Evolutionary conservation across 1,284 basidiomycete genomes (phyloP).

Genomic region (Moesziomyces parantarcticus): DNA sequence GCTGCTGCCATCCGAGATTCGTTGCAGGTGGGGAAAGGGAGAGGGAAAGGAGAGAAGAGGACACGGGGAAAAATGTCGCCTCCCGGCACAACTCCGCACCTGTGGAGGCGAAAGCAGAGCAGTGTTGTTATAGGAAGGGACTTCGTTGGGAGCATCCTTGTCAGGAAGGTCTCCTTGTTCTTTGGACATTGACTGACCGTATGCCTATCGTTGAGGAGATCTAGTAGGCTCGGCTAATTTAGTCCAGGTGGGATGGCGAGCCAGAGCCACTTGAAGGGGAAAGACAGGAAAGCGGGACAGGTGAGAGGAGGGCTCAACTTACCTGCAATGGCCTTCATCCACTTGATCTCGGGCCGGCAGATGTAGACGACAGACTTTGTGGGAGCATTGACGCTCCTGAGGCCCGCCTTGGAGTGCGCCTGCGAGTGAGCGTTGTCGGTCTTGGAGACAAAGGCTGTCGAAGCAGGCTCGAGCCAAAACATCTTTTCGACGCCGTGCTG

Average conservation of each 20-base stretch:
- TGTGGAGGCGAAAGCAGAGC: conserved; percentile 44
- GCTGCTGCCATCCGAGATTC: background rate
- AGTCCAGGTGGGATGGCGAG: conserved; percentile 26
- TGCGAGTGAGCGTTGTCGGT: conserved; percentile 20
- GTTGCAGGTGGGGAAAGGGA: background rate
- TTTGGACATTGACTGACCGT: conserved; percentile 62
- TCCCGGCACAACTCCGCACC: conserved; percentile 50
- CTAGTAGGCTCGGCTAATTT: conserved; percentile 56
- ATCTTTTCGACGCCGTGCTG: conserved; percentile 99
- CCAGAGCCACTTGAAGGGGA: background rate
- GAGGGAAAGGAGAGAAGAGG: background rate
- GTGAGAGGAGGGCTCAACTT: conserved; percentile 51
- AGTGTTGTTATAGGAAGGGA: conserved; percentile 52
- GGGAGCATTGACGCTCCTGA: conserved; percentile 72
- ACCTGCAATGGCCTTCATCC: conserved; percentile 92
- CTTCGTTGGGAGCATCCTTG: conserved; percentile 56
- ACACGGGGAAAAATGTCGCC: conserved; percentile 32
- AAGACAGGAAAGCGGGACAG: background rate
- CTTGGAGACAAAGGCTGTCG: conserved; percentile 41
- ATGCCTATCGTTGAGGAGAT: conserved; percentile 46
- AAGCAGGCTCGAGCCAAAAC: conserved; percentile 87
- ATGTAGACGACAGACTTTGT: conserved; percentile 94
- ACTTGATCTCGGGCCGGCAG: conserved; percentile 85
- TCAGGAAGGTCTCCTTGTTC: conserved; percentile 54
- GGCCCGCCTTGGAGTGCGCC: conserved; percentile 21